Evolutionary conservation across 805 yeast species (phyloP), one percentile per base, ranked within the genome.

Genomic region (Yarrowia yakushimensis): DNA sequence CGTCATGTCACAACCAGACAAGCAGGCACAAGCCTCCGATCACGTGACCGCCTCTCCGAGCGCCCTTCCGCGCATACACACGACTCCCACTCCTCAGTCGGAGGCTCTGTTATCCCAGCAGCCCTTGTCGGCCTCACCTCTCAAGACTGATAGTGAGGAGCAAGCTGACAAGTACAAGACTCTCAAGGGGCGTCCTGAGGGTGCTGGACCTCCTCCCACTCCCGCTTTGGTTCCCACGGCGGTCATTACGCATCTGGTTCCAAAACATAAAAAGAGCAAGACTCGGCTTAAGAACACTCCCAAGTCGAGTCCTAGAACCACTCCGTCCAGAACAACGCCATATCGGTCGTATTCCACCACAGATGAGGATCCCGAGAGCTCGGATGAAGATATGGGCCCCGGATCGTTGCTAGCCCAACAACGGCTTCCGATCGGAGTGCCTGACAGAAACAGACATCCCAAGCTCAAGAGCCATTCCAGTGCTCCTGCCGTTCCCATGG

Each of bases 291-390:
- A 41, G 36, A 39, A 2, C 48, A 39, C 46, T 22, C 48, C 61
- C 36, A 52, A 52, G 43, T 25, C 42, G 31, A n/a, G 18, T 5
- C 43, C 59, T 7, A 11, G 43, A 13, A 52, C 33, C 23, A 34
- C 59, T 13, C 59, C 59, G 10, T 7, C 25, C 33, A 34, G 20
- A 13, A 13, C 59, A 11, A 48, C 55, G 3, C 59, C 59, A 3
- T 52, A 52, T 12, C 5, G 59, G 33, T 52, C 61, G 17, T 55
- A 55, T 22, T 55, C 61, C 10, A 55, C 61, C 28, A 55, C 61
- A 6, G 61, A 55, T 20, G 61, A 55, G n/a, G 61, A 55, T 22
- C 61, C 61, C 39, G 59, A 52, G 28, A 52, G 59, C 18, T 52
- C 59, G 25, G 59, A 52, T 22, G 59, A 52, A 22, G 59, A 52